Conservation (phyloP, 2,329 filamentous ascomycete species). For the Trichoderma pleuroti region DNA sequence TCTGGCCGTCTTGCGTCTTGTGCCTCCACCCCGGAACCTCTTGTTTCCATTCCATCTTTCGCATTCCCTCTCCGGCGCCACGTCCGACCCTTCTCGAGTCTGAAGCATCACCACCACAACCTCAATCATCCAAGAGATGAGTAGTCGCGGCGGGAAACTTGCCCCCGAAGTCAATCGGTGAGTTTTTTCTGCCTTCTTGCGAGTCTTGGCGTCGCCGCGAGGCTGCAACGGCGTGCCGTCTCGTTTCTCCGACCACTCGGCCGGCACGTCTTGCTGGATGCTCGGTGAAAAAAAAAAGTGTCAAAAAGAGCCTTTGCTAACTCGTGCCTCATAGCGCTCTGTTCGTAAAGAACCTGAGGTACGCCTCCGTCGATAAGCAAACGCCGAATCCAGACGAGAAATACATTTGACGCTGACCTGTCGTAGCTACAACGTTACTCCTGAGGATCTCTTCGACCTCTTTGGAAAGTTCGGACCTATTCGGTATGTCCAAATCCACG, state of each 20-base stretch:
- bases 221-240: constrained; percentile 4
- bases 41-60: constrained; percentile 25
- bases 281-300: neutral
- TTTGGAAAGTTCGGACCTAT: constrained; percentile 97
- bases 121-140: constrained; percentile 70
- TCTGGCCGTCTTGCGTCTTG: constrained; percentile 19
- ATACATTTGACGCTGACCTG: constrained; percentile 42
- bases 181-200: constrained; percentile 23
- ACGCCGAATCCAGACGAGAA: neutral
- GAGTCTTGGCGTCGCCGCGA: constrained; percentile 21
- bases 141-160: constrained; percentile 94
- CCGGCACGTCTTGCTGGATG: constrained; percentile 1
- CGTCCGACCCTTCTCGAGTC: constrained; percentile 29
- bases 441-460: constrained; percentile 96
- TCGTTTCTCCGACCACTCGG: constrained; percentile 6
- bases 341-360: constrained; percentile 99
- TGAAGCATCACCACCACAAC: constrained; percentile 29
- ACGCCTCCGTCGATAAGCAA: constrained; percentile 20
- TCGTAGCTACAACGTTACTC: constrained; percentile 93
- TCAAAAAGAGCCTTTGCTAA: constrained; percentile 30
- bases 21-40: constrained; percentile 29
- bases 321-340: constrained; percentile 67
- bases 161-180: constrained; percentile 98
- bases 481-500: constrained; percentile 61
- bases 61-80: constrained; percentile 17